Base-by-base conservation (phyloP, 768 basidiomycete genomes). In the Russula griseocarnosa region DNA sequence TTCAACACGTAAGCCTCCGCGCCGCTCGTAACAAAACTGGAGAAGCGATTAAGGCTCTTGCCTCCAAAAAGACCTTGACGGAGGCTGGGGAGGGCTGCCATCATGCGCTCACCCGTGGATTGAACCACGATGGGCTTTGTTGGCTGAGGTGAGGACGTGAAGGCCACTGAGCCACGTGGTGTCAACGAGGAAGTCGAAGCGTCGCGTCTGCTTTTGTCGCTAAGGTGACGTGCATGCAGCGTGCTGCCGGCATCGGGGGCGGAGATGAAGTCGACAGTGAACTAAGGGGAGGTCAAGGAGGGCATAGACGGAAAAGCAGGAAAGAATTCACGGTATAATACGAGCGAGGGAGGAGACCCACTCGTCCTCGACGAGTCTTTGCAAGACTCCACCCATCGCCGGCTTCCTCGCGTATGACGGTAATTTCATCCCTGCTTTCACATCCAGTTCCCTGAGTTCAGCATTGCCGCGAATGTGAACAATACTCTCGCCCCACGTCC, bases 321-420 rank as follows among this genome's bases (percentile, higher is more conserved):
- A 57, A 52, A 68, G n/a, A 30, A 67, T 82, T 60, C 71, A 88
- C 89, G 63, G 86, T 86, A 73, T 90, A 92, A 73, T 92, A 90
- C 13, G 82, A 76, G 47, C 79, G 78, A 22, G 90, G 90, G 53
- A 92, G 67, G 63, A 92, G 73, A 1, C 90, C 90, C 60, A 88
- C 74, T 70, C 86, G 84, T 34, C 83, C 83, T 38, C 50, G 63
- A 28, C 59, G 67, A 10, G 68, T 80, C 74, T 78, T 83, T 16
- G 87, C 86, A 40, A 92, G 77, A 74, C 90, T 91, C 90, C 90
- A 92, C 6, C 90, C 90, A 66, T 91, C 88, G 8, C 84, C 85
- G 1, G 85, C 78, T 58, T 89, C 81, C 65, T 89, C 87, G 66
- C 83, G 86, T 55, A 94, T 70, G n/a, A 91, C 76, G 54, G 86